Evolutionary conservation across 176 grass and related monocot genomes (phyloP).

Genomic region (bread wheat (Triticum aestivum)): DNA sequence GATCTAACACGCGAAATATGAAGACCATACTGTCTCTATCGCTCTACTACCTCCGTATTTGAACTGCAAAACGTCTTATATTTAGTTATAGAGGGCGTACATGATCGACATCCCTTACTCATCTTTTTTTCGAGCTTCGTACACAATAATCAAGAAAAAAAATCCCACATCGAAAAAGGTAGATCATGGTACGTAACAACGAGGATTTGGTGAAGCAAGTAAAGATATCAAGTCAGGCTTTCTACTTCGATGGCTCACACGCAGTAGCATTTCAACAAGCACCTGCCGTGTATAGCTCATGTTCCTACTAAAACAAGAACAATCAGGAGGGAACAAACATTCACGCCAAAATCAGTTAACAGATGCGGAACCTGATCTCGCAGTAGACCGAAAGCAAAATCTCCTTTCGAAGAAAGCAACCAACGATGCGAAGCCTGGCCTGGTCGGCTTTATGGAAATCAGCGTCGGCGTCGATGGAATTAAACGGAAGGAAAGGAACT

Average conservation of each 20-base stretch:
- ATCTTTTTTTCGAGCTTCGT: neutral
- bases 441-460: neutral
- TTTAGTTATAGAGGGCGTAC: neutral
- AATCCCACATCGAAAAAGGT: neutral
- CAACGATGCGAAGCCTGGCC: neutral
- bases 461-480: neutral
- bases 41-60: neutral
- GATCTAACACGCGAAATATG: neutral
- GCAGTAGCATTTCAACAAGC: neutral
- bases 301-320: neutral
- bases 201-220: neutral
- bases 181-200: neutral
- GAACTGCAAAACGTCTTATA: too few species aligned
- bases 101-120: neutral
- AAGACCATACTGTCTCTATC: neutral
- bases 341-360: neutral
- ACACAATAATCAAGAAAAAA: neutral
- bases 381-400: neutral
- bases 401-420: neutral
- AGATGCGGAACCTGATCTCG: neutral
- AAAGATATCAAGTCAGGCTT: neutral
- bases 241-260: neutral
- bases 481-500: neutral
- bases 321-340: neutral
- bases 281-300: neutral